Conservation (phyloP, 441 rosid genomes). For the Croton laevigatus region DNA sequence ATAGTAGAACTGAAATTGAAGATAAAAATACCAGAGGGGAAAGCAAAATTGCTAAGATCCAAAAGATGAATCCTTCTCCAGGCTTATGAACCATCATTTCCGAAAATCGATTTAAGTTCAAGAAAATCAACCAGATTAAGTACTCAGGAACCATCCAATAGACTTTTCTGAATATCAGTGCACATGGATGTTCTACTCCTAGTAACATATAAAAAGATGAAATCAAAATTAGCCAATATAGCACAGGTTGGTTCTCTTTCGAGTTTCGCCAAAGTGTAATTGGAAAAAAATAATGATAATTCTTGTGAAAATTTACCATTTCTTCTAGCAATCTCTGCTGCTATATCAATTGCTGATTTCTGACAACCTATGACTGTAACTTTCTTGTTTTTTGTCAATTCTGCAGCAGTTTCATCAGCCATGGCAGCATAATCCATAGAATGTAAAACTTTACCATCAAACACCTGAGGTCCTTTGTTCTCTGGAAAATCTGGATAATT, state of each 20-base stretch:
- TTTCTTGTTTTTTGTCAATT: conserved; percentile 28
- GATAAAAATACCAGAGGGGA: conserved; percentile 34
- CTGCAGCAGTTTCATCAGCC: conserved; percentile 22
- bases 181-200: conserved; percentile 35
- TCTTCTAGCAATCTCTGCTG: conserved; percentile 32
- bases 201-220: not conserved
- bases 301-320: conserved; percentile 22
- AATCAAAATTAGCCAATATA: not conserved
- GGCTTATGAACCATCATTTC: conserved; percentile 44
- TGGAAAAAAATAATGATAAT: too few relatives aligned
- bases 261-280: too few relatives aligned
- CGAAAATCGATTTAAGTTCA: conserved; percentile 30
- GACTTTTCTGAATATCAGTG: conserved; percentile 27
- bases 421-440: conserved; percentile 45
- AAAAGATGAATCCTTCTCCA: conserved; percentile 34
- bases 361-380: conserved; percentile 41
- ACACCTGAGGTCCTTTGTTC: conserved; percentile 36
- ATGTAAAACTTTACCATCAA: conserved; percentile 38
- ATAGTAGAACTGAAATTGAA: too few relatives aligned
- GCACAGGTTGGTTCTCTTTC: too few relatives aligned
- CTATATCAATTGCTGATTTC: conserved; percentile 46
- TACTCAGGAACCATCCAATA: conserved; percentile 39
- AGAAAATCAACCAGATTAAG: conserved; percentile 9
- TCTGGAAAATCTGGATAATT: conserved; percentile 33
- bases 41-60: conserved; percentile 31